Base-by-base conservation (phyloP, 306 rosid genomes). In the Dicorynia guianensis region DNA sequence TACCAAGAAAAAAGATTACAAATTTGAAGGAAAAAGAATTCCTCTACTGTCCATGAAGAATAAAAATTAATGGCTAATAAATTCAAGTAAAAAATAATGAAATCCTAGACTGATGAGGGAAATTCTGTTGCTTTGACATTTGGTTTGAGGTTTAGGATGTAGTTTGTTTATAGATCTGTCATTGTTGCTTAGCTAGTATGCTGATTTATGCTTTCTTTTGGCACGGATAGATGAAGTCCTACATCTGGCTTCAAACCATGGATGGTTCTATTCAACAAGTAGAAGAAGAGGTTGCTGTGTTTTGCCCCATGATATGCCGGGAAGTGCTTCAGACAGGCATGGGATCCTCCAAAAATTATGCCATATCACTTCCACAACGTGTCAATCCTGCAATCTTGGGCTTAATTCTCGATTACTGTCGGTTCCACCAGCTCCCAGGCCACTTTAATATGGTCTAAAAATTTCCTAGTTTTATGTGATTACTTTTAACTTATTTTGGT, bases 241-340 rank as follows among this genome's bases (percentile, higher is more conserved):
- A 86, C 82, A 87, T 93, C 79, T 93, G 98, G 97, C 83, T 93
- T 80, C 93, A 93, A 82, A 93, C 93, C 73, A 86, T 78, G 34
- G 98, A 90, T 71, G 98, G 97, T 79, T 91, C 97, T 57, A 86
- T 87, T 78, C 97, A 93, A 83, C 93, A 93, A 93, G 93, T 93
- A 65, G 95, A 93, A 81, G 89, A 93, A 81, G 97, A 89, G 81
- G 93, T 90, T 74, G 98, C 98, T 11, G 84, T 90, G 97, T 90
- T 93, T 83, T 93, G 95, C 87, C 98, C 98, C 9, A 84, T 89
- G 97, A 93, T 93, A 71, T 89, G 91, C 64, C 89, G 80, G 62
- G 98, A 93, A 83, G 76, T 89, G 80, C 80, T 90, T 75, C 93
- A 90, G 73, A 86, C 89, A 38, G 96, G 96, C 81, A 80, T 82